Evolutionary conservation across 192 early-diverging fungal species (phyloP), one percentile per base, ranked within the genome.

Genomic region (Linnemannia elongata): DNA sequence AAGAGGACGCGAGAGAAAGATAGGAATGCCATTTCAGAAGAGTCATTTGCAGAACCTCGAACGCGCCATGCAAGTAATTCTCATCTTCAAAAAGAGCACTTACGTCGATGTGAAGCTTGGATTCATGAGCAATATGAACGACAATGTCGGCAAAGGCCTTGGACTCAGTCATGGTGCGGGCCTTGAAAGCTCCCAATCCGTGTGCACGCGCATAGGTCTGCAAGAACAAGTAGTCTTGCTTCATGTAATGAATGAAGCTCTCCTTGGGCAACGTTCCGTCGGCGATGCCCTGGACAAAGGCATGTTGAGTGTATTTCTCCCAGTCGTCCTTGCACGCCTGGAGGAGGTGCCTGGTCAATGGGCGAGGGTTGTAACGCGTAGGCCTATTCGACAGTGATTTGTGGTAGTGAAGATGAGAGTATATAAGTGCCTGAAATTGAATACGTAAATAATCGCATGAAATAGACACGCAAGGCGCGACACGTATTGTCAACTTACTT

Each of bases 181-280:
- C 91, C 83, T 96, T 96, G 89, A 92, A 97, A 5, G 94, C 95
- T 17, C 94, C 95, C 57, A 97, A 88, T 20, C 95, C 94, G 54
- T 94, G 91, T 10, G 91, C 93, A 6, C 96, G 90, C 1, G 97
- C 97, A 89, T 96, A 97, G 60, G 95, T 94, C 63, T 92, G 90
- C 73, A 97, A 78, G 86, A 94, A 97, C 44, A 95, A 83, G 77
- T 97, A 97, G 87, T 97, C 97, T 82, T 97, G 97, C 73, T 94
- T 92, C 35, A 97, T 93, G 75, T 94, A 97, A 83, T 96, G 91
- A 30, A 93, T 89, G 88, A 97, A 97, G 39, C 78, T 92, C 49
- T 93, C 90, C 15, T 80, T 82, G n/a, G 91, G 90, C 55, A 97
- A 86, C 1, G 95, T 94, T 24, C 96, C 97, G 74, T 95, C 93